phyloP scores from a whole-genome alignment of 768 basidiomycete species.

The Russula lepida region DNA sequence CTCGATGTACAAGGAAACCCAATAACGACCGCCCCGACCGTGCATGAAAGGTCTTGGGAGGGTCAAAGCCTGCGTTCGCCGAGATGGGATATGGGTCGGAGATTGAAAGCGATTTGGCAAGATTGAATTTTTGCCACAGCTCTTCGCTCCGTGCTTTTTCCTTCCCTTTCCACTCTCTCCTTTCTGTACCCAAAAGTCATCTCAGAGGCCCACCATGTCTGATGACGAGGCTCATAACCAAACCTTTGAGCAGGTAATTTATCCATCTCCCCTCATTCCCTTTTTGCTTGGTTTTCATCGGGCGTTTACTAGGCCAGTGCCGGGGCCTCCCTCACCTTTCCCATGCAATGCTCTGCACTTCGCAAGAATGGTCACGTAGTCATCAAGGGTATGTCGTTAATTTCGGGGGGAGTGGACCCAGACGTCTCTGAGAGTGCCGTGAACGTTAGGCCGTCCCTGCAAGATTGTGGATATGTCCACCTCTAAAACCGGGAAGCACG shows the following conservation, averaged over 20 bases:
- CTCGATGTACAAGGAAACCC: background rate
- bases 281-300: constrained; percentile 11
- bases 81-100: constrained; percentile 30
- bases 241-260: constrained; percentile 68
- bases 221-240: constrained; percentile 88
- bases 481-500: constrained; percentile 86
- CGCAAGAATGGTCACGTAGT: constrained; percentile 90
- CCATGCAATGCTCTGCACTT: constrained; percentile 95
- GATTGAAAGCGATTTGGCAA: constrained; percentile 34
- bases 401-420: background rate
- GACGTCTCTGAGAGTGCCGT: background rate
- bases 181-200: constrained; percentile 22
- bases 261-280: background rate
- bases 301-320: constrained; percentile 44
- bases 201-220: constrained; percentile 44
- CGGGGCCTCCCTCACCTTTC: constrained; percentile 71
- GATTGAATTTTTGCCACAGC: constrained; percentile 24
- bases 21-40: background rate
- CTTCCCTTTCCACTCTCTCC: constrained; percentile 26
- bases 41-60: background rate
- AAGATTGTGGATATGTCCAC: constrained; percentile 24
- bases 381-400: constrained; percentile 50
- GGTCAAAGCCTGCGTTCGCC: background rate
- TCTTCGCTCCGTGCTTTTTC: constrained; percentile 24
- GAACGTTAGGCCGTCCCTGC: constrained; percentile 19